These are phyloP conservation scores for Cryptococcus jaspeensis DNA, from an alignment of 1,284 basidiomycete genomes.

Conservation along the genomic window DNA sequence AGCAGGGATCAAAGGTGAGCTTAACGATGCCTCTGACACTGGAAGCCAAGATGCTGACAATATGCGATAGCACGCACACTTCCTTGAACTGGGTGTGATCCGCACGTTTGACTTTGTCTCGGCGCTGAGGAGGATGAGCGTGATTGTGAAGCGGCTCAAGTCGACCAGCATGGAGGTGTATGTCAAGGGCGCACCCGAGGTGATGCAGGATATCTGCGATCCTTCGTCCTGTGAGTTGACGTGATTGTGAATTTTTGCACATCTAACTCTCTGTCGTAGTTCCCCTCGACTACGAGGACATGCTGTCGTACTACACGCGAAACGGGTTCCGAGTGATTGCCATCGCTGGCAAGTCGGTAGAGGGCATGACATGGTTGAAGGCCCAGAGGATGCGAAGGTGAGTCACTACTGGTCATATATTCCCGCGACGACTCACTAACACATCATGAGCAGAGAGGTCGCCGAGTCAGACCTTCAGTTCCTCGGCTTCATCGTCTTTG, in stretches of 20 bases:
- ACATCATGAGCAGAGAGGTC: slow-evolving; percentile 65
- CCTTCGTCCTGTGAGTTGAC: slow-evolving; percentile 71
- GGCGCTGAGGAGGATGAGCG: slow-evolving; percentile 90
- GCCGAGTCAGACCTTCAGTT: slow-evolving; percentile 90
- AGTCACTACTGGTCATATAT: slow-evolving; percentile 23
- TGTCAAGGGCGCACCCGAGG: slow-evolving; percentile 97
- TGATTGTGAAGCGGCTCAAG: slow-evolving; percentile 92
- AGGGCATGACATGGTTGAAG: slow-evolving; percentile 93
- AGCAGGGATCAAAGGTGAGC: slow-evolving; percentile 68
- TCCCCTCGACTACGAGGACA: slow-evolving; percentile 93
- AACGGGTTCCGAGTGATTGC: slow-evolving; percentile 98
- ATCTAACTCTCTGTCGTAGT: slow-evolving; percentile 56
- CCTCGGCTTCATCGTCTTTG: slow-evolving; percentile 95
- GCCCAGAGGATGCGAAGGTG: slow-evolving; percentile 94
- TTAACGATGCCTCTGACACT: background rate
- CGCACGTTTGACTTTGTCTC: slow-evolving; percentile 97
- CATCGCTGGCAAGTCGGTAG: slow-evolving; percentile 93
- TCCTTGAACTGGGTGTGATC: slow-evolving; percentile 93
- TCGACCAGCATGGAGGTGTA: slow-evolving; percentile 96
- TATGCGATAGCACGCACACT: slow-evolving; percentile 76
- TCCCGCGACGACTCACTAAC: slow-evolving; percentile 3
- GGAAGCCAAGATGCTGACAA: background rate
- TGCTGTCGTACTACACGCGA: slow-evolving; percentile 94
- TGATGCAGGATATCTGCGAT: slow-evolving; percentile 94
- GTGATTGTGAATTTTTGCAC: background rate